These are phyloP conservation scores for Pilatotrama ljubarskyi DNA, from an alignment of 768 basidiomycete genomes.

Conservation along the genomic window DNA sequence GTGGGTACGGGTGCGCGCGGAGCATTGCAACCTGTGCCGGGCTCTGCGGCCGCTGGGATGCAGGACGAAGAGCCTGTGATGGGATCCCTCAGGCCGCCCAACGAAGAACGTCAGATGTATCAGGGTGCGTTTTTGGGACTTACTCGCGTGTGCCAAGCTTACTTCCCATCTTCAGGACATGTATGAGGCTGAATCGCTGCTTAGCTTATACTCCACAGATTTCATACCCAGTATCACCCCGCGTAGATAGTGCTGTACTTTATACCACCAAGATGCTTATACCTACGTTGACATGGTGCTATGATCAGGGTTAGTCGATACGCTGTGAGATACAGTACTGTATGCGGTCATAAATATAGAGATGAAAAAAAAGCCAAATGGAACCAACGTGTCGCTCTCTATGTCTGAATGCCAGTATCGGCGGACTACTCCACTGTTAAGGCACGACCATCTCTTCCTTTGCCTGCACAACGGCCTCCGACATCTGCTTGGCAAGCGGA, in stretches of 20 bases:
- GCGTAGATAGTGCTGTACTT: neutral
- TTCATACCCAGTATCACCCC: neutral
- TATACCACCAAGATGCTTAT: neutral
- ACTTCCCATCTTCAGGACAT: neutral
- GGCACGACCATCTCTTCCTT: slow-evolving; percentile 13
- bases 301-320: neutral
- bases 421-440: neutral
- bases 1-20: neutral
- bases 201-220: neutral
- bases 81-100: slow-evolving; percentile 11
- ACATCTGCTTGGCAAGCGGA: slow-evolving; percentile 5
- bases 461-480: slow-evolving; percentile 10
- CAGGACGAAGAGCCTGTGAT: slow-evolving; percentile 9
- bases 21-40: neutral
- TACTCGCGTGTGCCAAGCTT: neutral
- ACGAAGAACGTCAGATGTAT: neutral
- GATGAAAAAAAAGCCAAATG: neutral
- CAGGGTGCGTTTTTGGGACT: slow-evolving; percentile 3
- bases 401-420: neutral
- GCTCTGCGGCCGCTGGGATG: too few relatives aligned
- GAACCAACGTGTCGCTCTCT: too few relatives aligned
- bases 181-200: neutral
- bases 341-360: neutral
- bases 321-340: neutral
- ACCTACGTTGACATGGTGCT: neutral